phyloP scores from a whole-genome alignment of 352 stramenopile species.

The Aphanomyces astaci region DNA sequence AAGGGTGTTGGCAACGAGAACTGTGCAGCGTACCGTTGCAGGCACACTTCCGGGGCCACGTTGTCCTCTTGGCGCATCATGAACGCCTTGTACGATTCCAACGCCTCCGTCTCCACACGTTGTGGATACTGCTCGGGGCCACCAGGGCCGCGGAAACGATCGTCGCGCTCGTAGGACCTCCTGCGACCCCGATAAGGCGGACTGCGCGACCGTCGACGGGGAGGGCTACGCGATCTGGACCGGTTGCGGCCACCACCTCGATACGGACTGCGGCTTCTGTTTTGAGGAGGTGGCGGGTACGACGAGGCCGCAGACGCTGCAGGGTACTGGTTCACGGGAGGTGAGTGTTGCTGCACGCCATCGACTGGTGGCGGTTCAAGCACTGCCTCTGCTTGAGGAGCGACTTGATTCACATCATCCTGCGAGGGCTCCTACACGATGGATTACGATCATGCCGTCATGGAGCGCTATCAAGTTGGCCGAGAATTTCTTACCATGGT shows the following conservation, averaged over 20 bases:
- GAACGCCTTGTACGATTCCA: slow-evolving; percentile 82
- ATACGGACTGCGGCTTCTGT: slow-evolving; percentile 15
- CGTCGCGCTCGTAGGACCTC: slow-evolving; percentile 15
- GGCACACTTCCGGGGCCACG: slow-evolving; percentile 65
- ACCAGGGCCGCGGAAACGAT: not conserved
- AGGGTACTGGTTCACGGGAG: not conserved
- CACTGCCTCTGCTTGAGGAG: not conserved
- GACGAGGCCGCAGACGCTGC: not conserved
- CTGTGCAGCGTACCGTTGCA: slow-evolving; percentile 35
- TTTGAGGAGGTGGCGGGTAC: not conserved
- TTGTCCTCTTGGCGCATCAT: slow-evolving; percentile 85
- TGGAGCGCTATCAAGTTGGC: no score
- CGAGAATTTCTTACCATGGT: not conserved
- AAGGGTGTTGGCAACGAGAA: not conserved
- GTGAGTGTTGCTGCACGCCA: not conserved
- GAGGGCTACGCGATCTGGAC: slow-evolving; percentile 17
- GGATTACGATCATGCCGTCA: not conserved
- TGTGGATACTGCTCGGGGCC: not conserved
- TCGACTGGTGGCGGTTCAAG: not conserved
- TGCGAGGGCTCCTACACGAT: not conserved
- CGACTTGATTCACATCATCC: not conserved
- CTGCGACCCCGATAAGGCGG: slow-evolving; percentile 14
- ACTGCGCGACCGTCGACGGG: slow-evolving; percentile 17
- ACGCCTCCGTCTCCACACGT: slow-evolving; percentile 38
- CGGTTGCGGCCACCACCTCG: slow-evolving; percentile 15